Evolutionary conservation across 192 early-diverging fungal species (phyloP), one percentile per base, ranked within the genome.

Genomic region (Podila epigama): DNA sequence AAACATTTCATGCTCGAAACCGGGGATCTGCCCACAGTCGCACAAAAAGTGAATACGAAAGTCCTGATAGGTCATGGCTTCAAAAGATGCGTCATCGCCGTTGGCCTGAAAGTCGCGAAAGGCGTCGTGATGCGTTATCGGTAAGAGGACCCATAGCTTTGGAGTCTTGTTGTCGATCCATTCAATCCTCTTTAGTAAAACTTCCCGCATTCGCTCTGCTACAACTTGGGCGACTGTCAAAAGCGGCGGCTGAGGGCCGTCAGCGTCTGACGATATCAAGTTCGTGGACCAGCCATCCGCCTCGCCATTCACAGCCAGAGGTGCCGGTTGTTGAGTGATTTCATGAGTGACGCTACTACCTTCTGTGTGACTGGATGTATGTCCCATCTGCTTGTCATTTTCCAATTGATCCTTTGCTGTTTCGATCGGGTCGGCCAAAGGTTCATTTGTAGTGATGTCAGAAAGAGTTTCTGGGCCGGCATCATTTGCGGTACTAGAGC

Each of bases 21-120:
- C 61, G 1, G 69, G 41, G 5, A 60, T 39, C 13, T 40, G 42
- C 27, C 70, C 70, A 55, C 63, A 73, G 15, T 73, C 70, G 40
- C 70, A 73, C 28, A 65, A 50, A 33, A 60, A 52, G 32, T 66
- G 57, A 27, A 73, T 20, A 22, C 50, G 40, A 12, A 73, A 73
- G 20, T 62, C 60, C 25, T 44, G 42, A n/a, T 32, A 44, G 9
- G 28, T 62, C 60, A 48, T 62, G 29, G 60, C 58, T 12, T 60
- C 53, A 54, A 52, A 64, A 11, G 9, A 18, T 48, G 44, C 44
- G 20, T 48, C 44, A 10, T 48, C 44, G 44, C 44, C 44, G 20
- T 48, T 48, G 44, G 25, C 25, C 4, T 7, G 44, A 9, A 48
- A 48, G 11, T 48, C 44, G 44, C n/a, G n/a, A 48, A 48, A 48